These are phyloP conservation scores for Colletotrichum zoysiae DNA, from an alignment of 2,329 filamentous ascomycete genomes.

Conservation along the genomic window DNA sequence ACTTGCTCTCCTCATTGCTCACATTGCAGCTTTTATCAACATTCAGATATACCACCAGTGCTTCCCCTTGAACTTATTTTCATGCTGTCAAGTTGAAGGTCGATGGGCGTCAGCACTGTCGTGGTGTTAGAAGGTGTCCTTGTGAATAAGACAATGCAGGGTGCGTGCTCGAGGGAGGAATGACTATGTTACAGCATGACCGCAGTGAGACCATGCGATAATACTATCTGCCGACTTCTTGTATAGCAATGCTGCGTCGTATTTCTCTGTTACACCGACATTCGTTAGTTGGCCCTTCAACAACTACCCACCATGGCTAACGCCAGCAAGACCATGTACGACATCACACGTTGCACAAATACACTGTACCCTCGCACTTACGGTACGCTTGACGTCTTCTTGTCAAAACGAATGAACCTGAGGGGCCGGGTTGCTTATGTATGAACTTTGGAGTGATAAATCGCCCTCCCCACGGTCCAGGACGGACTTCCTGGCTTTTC, in stretches of 20 bases:
- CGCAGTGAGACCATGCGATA: conserved; percentile 11
- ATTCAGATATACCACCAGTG: not conserved
- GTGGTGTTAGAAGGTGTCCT: not conserved
- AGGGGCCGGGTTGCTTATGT: not conserved
- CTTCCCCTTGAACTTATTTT: not conserved
- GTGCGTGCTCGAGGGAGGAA: not conserved
- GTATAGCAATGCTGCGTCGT: not conserved
- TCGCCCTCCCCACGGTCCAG: not conserved
- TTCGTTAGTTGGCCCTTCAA: not conserved
- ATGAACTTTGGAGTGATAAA: not conserved
- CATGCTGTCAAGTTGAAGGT: not conserved
- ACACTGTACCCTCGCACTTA: not conserved
- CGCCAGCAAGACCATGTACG: not conserved
- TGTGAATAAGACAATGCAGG: not conserved
- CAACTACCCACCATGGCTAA: not conserved
- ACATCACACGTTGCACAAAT: not conserved
- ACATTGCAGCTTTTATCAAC: not conserved
- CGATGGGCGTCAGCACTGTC: not conserved
- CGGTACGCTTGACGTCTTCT: not conserved
- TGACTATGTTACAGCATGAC: conserved; percentile 8
- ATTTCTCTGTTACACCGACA: not conserved
- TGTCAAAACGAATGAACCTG: not conserved
- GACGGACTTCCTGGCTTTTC: not conserved
- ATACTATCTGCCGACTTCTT: not conserved
- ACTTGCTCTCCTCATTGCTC: not conserved